A percentile compares a stretch with the other conserved stretches of the same genome.
Evolutionary conservation across 768 basidiomycete genomes (phyloP).

Genomic region (Tulasnella sp.): DNA sequence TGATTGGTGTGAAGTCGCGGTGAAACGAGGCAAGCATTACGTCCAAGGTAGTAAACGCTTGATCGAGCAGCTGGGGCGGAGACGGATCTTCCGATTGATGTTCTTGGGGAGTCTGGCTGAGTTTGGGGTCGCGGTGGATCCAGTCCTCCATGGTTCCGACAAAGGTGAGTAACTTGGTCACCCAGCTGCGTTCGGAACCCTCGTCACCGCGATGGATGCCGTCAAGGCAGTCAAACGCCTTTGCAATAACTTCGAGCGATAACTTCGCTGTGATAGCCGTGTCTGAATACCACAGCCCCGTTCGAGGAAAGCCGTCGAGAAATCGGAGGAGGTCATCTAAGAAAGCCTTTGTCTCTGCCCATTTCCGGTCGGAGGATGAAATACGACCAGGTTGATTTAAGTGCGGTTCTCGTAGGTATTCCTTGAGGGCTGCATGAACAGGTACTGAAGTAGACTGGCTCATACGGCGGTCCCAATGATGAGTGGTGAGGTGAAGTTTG

Average conservation of each 20-base stretch:
- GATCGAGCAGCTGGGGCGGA: background rate
- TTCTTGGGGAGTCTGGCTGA: background rate
- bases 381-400: constrained; percentile 5
- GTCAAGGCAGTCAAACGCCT: constrained; percentile 1
- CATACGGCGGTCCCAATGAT: background rate
- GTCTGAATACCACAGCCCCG: constrained; percentile 4
- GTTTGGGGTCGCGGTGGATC: background rate
- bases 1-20: background rate
- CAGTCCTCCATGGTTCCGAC: constrained; percentile 14
- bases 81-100: background rate
- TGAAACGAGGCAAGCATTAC: background rate
- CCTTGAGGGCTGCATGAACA: background rate
- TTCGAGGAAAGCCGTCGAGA: background rate
- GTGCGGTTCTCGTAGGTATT: background rate
- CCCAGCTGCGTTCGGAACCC: constrained; percentile 2
- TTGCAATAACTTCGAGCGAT: constrained; percentile 9
- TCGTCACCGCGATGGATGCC: background rate
- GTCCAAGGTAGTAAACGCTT: background rate
- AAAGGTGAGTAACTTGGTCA: constrained; percentile 4
- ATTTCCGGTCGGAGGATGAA: background rate
- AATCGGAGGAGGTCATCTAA: background rate
- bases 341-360: background rate
- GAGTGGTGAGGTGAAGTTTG: background rate
- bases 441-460: background rate
- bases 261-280: background rate